Base-by-base conservation (phyloP, 2,329 filamentous ascomycete genomes). In the Penicillium sp. region DNA sequence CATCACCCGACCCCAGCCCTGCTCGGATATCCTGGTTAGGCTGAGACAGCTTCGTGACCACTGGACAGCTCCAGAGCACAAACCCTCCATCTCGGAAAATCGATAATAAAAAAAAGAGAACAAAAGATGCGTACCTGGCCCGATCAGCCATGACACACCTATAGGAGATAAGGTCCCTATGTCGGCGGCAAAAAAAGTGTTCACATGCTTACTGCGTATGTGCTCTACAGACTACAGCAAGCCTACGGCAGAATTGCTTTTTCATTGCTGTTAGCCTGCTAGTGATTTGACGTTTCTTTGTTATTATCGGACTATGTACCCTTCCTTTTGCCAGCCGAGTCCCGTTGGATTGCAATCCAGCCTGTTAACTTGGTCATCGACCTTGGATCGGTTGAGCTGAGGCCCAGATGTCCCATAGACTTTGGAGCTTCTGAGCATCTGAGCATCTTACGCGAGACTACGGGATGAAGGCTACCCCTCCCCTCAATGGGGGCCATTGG, bases 1-100 rank as follows among this genome's bases (percentile, higher is more conserved):
- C 11, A 40, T 46, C 45, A 48, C 30, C 45, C 45, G 45, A 48
- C 45, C 38, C 13, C n/a, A 35, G n/a, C n/a, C n/a, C n/a, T 18
- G 43, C 43, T 46, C 43, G 43, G 43, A 37, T 45, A 45, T 33
- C 25, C 25, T 19, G 3, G 19, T 3, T 44, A 35, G 18, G 28
- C 38, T 19, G 9, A 39, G 29, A 31, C 12, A 31, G 29, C n/a
- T 42, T 22, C 27, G n/a, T n/a, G n/a, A n/a, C n/a, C 10, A 29
- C 41, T 12, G 12, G 12, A 25, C 13, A 27, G 33, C 22, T 34
- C 31, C 10, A 30, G 29, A 13, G 4, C 12, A 10, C 13, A 35
- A 22, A 35, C 10, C 41, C 34, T 16, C 5, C 7, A 36, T 31
- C 13, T 16, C 13, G 41, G 31, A 6, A 35, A n/a, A n/a, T n/a